These are phyloP conservation scores for Pseudogymnoascus sp. DNA, from an alignment of 2,329 filamentous ascomycete genomes.

Conservation along the genomic window DNA sequence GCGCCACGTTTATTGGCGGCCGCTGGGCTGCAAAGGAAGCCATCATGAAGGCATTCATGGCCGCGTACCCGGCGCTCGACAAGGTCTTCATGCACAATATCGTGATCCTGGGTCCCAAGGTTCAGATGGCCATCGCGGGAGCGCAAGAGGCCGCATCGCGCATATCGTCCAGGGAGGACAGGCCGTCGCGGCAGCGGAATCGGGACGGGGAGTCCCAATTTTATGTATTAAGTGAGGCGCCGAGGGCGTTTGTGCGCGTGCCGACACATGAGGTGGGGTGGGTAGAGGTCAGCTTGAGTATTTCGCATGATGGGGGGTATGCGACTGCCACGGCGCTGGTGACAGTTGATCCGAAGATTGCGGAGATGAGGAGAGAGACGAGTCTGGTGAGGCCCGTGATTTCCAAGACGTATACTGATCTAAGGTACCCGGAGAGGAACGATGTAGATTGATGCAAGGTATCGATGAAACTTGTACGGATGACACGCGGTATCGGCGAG, in stretches of 20 bases:
- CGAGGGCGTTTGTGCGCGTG: not conserved
- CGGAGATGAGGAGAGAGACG: not conserved
- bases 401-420: not conserved
- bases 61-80: not conserved
- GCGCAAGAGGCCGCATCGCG: not conserved
- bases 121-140: not conserved
- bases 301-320: constrained; percentile 3
- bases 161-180: not conserved
- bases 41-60: not conserved
- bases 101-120: not conserved
- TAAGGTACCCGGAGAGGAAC: no score
- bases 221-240: not conserved
- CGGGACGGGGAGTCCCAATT: not conserved
- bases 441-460: not conserved
- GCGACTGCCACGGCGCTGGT: constrained; percentile 1
- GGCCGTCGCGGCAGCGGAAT: not conserved
- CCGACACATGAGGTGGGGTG: not conserved
- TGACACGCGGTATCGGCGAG: not conserved
- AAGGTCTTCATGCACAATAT: constrained; percentile 3
- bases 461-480: not conserved
- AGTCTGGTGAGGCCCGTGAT: not conserved
- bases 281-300: not conserved
- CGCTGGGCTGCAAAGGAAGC: constrained; percentile 1
- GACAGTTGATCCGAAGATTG: not conserved
- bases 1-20: not conserved